phyloP scores from a whole-genome alignment of 768 basidiomycete genomes.

The Gelatoporia subvermispora region DNA sequence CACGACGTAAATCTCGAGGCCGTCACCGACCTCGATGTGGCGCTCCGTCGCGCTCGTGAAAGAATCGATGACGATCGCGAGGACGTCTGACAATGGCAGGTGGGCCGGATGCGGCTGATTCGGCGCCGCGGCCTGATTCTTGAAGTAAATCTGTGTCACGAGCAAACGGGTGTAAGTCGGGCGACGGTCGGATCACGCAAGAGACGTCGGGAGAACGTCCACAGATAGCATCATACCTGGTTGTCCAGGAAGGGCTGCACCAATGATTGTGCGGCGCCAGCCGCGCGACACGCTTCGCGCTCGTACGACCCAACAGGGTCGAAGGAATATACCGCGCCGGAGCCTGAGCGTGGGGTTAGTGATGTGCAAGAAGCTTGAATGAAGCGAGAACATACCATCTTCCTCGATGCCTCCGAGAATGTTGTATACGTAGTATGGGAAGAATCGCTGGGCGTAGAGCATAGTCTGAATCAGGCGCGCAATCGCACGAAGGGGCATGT shows the following conservation, averaged over 20 bases:
- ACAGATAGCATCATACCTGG: conserved; percentile 56
- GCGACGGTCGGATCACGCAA: conserved; percentile 35
- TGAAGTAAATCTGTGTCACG: conserved; percentile 86
- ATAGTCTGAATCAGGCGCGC: conserved; percentile 98
- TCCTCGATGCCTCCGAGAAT: conserved; percentile 95
- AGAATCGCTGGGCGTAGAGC: conserved; percentile 94
- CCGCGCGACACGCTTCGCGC: conserved; percentile 93
- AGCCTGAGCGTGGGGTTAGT: conserved; percentile 44
- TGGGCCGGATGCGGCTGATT: conserved; percentile 75
- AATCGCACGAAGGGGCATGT: conserved; percentile 94
- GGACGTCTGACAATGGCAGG: conserved; percentile 74
- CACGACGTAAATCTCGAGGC: conserved; percentile 87
- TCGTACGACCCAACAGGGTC: conserved; percentile 99
- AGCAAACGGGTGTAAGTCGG: conserved; percentile 39
- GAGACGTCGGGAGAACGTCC: neutral
- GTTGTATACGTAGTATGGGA: conserved; percentile 98
- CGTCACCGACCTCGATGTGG: conserved; percentile 98
- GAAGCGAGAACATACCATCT: conserved; percentile 63
- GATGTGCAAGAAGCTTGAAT: conserved; percentile 1
- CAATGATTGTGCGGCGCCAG: conserved; percentile 90
- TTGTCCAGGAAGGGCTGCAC: conserved; percentile 98
- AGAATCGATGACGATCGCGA: conserved; percentile 88
- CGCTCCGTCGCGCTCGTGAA: conserved; percentile 97
- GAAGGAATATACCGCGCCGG: conserved; percentile 98
- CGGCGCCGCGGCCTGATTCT: conserved; percentile 80